Base-by-base conservation (phyloP, 768 basidiomycete species). In the Boletus rex-veris region DNA sequence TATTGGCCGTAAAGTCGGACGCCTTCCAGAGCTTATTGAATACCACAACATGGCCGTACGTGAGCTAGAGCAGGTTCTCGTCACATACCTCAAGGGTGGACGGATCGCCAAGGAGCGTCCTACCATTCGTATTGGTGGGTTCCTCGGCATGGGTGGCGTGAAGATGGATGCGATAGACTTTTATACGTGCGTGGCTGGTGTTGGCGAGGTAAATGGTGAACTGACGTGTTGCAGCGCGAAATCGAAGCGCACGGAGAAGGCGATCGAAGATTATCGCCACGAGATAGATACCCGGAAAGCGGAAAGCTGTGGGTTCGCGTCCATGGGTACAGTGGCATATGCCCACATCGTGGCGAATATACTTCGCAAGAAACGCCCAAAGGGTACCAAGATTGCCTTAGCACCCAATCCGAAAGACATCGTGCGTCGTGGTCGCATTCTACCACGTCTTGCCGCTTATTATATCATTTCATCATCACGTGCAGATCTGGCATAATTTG, bases 41-140 rank as follows among this genome's bases (percentile, higher is more conserved):
- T 88, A 85, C 62, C 92, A 95, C 70, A 98, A 98, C 69, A 75
- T 84, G 50, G 88, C 92, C n/a, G 96, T 99, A n/a, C 80, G 89
- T 45, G 86, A 96, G 62, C 82, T 98, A 53, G 97, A 99, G 69
- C 77, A 82, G 36, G 79, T 93, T 46, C 80, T 99, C 31, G 96
- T 98, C 52, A 84, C 82, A 50, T 98, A 97, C 69, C 80, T 98
- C 55, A 94, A 92, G 62, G 85, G 81, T 8, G 92, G 90, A 2
- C 82, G 77, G 62, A 77, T 94, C 36, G 91, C 80, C 45, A 84
- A 83, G 61, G 90, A 88, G 54, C 77, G 97, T 33, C 97, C 97
- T 1, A 88, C 77, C 3, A 84, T 94, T 58, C 80, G 81, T 15
- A 73, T 90, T 14, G 94, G 95, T 16, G 90, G 86, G 2, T 84